phyloP scores from a whole-genome alignment of 1,284 basidiomycete genomes.

The Schizophyllum commune region DNA sequence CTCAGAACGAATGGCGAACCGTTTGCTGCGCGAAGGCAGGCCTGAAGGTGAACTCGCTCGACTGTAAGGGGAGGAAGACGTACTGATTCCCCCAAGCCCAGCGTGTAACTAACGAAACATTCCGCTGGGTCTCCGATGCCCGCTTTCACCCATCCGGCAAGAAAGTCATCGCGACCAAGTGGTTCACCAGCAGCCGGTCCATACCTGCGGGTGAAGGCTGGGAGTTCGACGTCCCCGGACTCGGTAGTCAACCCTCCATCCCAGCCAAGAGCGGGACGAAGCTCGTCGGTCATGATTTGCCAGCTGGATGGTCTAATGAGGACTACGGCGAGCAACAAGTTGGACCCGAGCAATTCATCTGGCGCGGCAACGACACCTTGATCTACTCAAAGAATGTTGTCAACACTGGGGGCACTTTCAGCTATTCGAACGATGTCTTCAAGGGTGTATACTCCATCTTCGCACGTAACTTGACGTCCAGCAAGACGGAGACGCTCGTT shows the following conservation, averaged over 20 bases:
- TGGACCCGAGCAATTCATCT: constrained; percentile 63
- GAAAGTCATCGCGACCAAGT: constrained; percentile 61
- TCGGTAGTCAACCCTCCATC: constrained; percentile 22
- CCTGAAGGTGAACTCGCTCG: constrained; percentile 15
- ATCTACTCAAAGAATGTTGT: constrained; percentile 59
- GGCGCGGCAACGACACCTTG: constrained; percentile 46
- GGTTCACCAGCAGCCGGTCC: constrained; percentile 57
- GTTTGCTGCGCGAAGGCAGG: constrained; percentile 55
- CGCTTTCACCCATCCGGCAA: constrained; percentile 60
- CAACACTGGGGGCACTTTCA: constrained; percentile 36
- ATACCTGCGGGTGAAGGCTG: constrained; percentile 67
- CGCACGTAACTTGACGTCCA: constrained; percentile 50
- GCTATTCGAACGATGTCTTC: constrained; percentile 66
- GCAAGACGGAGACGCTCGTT: constrained; percentile 43
- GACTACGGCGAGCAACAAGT: constrained; percentile 62
- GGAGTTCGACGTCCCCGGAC: constrained; percentile 45
- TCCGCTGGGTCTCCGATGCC: constrained; percentile 57
- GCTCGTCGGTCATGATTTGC: constrained; percentile 47
- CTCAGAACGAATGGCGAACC: constrained; percentile 31
- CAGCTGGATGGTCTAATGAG: constrained; percentile 48
- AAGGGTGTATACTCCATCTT: constrained; percentile 65
- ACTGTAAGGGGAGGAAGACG: constrained; percentile 1
- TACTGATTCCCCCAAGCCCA: constrained; percentile 26
- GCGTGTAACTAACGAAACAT: constrained; percentile 68
- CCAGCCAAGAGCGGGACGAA: constrained; percentile 43